Evolutionary conservation across 352 stramenopile species (phyloP).

Genomic region (Pythium oligandrum): DNA sequence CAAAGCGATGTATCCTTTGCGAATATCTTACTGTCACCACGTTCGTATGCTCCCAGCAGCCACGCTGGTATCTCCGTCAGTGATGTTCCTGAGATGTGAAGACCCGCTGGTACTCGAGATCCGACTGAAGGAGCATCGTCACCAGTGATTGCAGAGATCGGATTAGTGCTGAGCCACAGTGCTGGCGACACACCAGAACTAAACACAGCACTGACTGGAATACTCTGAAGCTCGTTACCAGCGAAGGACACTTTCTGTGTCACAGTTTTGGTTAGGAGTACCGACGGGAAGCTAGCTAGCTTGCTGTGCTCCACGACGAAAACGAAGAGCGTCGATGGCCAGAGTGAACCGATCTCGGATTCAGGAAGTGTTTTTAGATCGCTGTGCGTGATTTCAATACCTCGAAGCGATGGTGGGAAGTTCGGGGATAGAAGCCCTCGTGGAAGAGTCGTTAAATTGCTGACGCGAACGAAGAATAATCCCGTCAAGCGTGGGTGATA

Average conservation of each 20-base stretch:
- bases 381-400: slow-evolving; percentile 13
- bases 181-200: neutral
- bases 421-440: slow-evolving; percentile 10
- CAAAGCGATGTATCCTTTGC: too few relatives aligned
- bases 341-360: slow-evolving; percentile 3
- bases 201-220: slow-evolving; percentile 7
- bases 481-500: slow-evolving; percentile 13
- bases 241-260: slow-evolving; percentile 14
- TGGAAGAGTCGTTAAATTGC: slow-evolving; percentile 12
- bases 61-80: too few relatives aligned
- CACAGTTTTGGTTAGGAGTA: slow-evolving; percentile 10
- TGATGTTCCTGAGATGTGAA: too few relatives aligned
- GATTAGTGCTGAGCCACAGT: slow-evolving; percentile 5
- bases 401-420: slow-evolving; percentile 21
- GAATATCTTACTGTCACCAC: too few relatives aligned
- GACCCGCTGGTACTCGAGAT: too few relatives aligned
- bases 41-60: too few relatives aligned
- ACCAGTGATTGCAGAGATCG: neutral
- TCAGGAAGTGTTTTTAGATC: slow-evolving; percentile 12
- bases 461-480: slow-evolving; percentile 12
- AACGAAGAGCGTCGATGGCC: slow-evolving; percentile 14
- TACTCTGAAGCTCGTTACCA: slow-evolving; percentile 6
- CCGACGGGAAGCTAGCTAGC: slow-evolving; percentile 1
- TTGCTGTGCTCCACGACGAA: slow-evolving; percentile 11
- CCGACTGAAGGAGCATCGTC: too few relatives aligned